A percentile compares a stretch with the other conserved stretches of the same genome.
Evolutionary conservation across 306 rosid species (phyloP).

Genomic region (Acacia acuminata): DNA sequence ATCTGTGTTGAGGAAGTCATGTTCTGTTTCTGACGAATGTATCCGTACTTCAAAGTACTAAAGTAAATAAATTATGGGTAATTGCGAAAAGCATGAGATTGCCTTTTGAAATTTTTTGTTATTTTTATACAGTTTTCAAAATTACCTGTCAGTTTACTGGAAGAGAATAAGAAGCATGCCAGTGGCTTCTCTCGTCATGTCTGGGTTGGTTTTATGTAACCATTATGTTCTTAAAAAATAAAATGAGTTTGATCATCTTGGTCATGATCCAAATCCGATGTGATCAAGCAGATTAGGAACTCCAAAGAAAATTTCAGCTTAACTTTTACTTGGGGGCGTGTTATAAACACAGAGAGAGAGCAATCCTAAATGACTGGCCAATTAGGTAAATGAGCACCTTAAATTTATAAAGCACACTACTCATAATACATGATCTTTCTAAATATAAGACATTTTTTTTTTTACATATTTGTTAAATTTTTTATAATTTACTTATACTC

Average conservation of each 20-base stretch:
- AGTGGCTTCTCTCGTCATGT: neutral
- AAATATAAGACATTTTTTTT: too few species aligned
- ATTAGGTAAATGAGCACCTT: too few species aligned
- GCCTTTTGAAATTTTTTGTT: neutral
- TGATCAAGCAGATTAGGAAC: neutral
- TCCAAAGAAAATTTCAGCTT: neutral
- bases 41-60: neutral
- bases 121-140: neutral
- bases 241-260: neutral
- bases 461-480: too few species aligned
- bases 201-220: neutral
- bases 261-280: neutral
- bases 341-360: too few species aligned
- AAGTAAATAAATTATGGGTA: neutral
- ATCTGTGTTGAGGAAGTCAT: neutral
- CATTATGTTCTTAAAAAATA: neutral
- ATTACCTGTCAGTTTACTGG: neutral
- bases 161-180: neutral
- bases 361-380: too few species aligned
- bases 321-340: neutral
- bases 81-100: neutral
- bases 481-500: too few species aligned
- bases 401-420: too few species aligned
- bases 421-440: too few species aligned
- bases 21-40: neutral